Conservation (phyloP, 179 eudicot genomes). For the Gypsophila paniculata region DNA sequence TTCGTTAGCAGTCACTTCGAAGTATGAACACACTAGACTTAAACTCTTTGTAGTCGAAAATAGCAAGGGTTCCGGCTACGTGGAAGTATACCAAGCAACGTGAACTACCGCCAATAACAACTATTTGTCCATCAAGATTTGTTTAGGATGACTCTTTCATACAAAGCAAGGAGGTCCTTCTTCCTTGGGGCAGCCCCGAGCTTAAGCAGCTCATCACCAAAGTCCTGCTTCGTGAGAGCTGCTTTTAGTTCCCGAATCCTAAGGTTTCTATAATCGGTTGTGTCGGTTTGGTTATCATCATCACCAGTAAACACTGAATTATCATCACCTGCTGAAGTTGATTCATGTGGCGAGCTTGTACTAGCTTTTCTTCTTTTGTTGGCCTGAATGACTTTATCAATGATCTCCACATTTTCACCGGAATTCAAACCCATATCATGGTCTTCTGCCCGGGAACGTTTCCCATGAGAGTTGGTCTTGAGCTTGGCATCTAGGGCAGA, state of each 20-base stretch:
- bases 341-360: constrained; percentile 41
- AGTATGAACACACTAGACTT: constrained; percentile 9
- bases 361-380: constrained; percentile 64
- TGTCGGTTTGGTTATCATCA: constrained; percentile 42
- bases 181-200: constrained; percentile 63
- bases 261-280: constrained; percentile 65
- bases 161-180: constrained; percentile 73
- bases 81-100: not conserved
- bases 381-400: constrained; percentile 38
- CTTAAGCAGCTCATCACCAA: constrained; percentile 76
- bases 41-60: not conserved
- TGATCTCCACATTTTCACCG: constrained; percentile 39
- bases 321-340: constrained; percentile 54
- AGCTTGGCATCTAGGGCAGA: constrained; percentile 68
- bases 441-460: constrained; percentile 64
- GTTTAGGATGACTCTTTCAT: constrained; percentile 64
- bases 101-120: not conserved
- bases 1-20: not conserved
- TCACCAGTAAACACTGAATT: constrained; percentile 61
- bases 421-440: constrained; percentile 61
- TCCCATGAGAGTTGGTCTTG: constrained; percentile 58
- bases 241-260: constrained; percentile 66
- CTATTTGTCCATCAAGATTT: constrained; percentile 33
- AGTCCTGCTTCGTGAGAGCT: constrained; percentile 66
- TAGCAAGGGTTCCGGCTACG: not conserved